Percentiles rank a stretch among this genome's conserved stretches.
These are phyloP conservation scores for Phytomonas serpens DNA, from an alignment of 208 protist species.

Conservation along the genomic window DNA sequence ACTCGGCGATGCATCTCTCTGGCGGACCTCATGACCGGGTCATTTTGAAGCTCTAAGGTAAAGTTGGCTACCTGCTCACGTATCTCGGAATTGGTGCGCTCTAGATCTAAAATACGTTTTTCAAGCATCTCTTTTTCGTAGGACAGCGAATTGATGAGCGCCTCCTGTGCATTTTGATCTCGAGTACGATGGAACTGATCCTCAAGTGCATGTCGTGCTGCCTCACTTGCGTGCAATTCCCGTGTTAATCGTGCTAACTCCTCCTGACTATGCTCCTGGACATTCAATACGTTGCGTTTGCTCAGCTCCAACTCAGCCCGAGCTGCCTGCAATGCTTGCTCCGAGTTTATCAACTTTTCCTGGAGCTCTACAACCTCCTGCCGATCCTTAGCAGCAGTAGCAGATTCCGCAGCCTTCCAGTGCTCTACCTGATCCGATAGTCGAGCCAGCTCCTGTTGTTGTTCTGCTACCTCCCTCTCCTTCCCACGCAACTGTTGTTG, in stretches of 20 bases:
- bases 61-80: constrained; percentile 75
- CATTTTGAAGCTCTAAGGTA: constrained; percentile 82
- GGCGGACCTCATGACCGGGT: constrained; percentile 65
- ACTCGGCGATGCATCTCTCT: constrained; percentile 60
- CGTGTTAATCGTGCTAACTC: constrained; percentile 56
- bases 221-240: constrained; percentile 86
- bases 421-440: constrained; percentile 32
- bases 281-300: constrained; percentile 15
- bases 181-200: constrained; percentile 57
- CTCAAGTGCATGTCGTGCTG: constrained; percentile 59
- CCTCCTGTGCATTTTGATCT: constrained; percentile 31
- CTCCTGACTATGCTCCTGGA: constrained; percentile 40
- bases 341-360: constrained; percentile 25
- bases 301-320: constrained; percentile 30
- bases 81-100: constrained; percentile 72
- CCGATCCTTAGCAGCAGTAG: constrained; percentile 21
- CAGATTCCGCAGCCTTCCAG: constrained; percentile 41
- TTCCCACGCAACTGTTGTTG: constrained; percentile 14
- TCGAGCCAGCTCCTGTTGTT: constrained; percentile 21
- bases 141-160: constrained; percentile 36
- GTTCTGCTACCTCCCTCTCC: constrained; percentile 11
- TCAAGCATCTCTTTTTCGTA: constrained; percentile 62
- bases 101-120: constrained; percentile 60
- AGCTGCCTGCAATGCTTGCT: constrained; percentile 26
- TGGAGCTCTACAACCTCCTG: constrained; percentile 26